Percentiles rank a stretch among this genome's conserved stretches.
These are phyloP conservation scores for Malus hybrid DNA, from an alignment of 331 rosid genomes.

Conservation along the genomic window DNA sequence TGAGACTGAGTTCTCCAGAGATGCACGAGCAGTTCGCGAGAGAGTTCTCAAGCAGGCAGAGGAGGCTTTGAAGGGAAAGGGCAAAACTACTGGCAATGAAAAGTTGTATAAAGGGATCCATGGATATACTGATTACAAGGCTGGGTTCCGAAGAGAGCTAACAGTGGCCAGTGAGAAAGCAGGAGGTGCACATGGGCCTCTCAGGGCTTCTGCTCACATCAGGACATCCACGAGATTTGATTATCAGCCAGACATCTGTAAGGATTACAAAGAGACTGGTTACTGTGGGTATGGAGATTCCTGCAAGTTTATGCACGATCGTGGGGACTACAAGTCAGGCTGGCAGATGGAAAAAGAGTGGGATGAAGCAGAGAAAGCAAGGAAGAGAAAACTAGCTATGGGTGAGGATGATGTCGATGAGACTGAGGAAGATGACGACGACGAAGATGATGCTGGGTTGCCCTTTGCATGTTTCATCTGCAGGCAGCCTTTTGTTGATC, in stretches of 20 bases:
- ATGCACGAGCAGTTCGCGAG: constrained; percentile 75
- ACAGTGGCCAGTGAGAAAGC: constrained; percentile 85
- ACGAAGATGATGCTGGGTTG: constrained; percentile 42
- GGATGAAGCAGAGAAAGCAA: constrained; percentile 76
- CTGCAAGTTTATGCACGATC: constrained; percentile 86
- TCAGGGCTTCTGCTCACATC: constrained; percentile 89
- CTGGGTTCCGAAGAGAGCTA: constrained; percentile 79
- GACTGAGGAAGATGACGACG: constrained; percentile 20
- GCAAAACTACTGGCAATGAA: constrained; percentile 32
- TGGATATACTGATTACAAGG: constrained; percentile 65
- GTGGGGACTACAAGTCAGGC: constrained; percentile 86
- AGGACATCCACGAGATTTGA: constrained; percentile 80
- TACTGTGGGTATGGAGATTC: constrained; percentile 89
- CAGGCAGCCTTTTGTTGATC: constrained; percentile 79
- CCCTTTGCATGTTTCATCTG: constrained; percentile 96
- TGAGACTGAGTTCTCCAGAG: constrained; percentile 73
- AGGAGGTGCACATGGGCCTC: constrained; percentile 88
- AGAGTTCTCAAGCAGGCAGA: constrained; percentile 68
- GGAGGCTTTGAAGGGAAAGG: constrained; percentile 54
- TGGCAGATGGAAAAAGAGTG: constrained; percentile 92
- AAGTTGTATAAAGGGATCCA: constrained; percentile 67
- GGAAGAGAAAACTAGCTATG: constrained; percentile 64
- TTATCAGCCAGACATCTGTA: constrained; percentile 93
- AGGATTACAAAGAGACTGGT: constrained; percentile 90
- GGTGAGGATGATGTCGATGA: constrained; percentile 35